A percentile compares a stretch with the other conserved stretches of the same genome.
Evolutionary conservation across 805 yeast genomes (phyloP).

Genomic region (Dipodascus albidus): DNA sequence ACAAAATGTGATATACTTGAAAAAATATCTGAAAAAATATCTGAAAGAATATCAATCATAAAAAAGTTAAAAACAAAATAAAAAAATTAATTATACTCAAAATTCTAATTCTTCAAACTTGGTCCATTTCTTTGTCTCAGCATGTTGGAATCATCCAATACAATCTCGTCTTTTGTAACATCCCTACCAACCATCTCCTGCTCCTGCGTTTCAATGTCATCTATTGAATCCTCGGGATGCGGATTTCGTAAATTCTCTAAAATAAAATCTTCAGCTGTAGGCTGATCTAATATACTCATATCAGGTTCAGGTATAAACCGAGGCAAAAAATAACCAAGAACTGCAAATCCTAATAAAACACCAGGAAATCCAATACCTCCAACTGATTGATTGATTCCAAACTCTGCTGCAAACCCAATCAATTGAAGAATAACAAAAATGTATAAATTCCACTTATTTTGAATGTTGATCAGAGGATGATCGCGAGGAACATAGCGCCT

Average conservation of each 20-base stretch:
- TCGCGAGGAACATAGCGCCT: conserved; percentile 27
- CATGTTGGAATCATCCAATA: neutral
- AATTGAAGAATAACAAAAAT: conserved; percentile 48
- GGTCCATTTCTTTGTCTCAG: neutral
- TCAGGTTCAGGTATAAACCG: conserved; percentile 49
- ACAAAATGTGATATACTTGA: neutral
- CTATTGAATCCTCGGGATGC: neutral
- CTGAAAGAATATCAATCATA: neutral
- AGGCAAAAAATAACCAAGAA: conserved; percentile 53
- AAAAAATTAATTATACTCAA: neutral
- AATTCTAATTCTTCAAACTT: neutral
- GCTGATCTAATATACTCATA: conserved; percentile 51
- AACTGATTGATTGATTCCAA: conserved; percentile 71
- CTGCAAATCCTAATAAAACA: conserved; percentile 55
- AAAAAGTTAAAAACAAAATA: neutral
- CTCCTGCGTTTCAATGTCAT: neutral
- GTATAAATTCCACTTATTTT: conserved; percentile 29
- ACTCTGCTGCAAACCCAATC: conserved; percentile 66
- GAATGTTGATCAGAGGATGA: conserved; percentile 26
- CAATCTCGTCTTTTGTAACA: neutral
- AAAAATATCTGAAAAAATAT: too few relatives aligned
- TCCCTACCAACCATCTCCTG: neutral
- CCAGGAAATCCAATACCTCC: conserved; percentile 96
- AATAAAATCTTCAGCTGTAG: conserved; percentile 31
- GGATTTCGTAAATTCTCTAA: conserved; percentile 20